Evolutionary conservation across 2,329 filamentous ascomycete genomes (phyloP), one percentile per base, ranked within the genome.

Genomic region (Pochonia chlamydosporia): DNA sequence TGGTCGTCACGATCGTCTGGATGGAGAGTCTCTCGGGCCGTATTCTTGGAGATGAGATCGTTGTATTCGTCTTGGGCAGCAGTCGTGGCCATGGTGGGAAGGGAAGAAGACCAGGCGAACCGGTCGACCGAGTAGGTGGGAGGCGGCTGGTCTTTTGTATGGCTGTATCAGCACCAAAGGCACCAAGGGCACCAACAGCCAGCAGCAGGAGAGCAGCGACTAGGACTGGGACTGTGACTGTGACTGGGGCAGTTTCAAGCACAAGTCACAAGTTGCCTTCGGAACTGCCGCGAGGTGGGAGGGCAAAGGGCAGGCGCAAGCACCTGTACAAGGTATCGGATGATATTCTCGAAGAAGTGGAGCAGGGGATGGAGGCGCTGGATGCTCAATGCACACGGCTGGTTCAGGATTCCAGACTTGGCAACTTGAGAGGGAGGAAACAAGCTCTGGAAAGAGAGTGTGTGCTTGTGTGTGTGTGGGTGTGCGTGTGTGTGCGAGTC

Each of bases 51-150:
- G 52, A 87, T 66, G 49, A 86, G 74, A 54, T 70, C 66, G 63
- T 84, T 77, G 64, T 84, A 85, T 66, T 87, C 81, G 70, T 84
- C 79, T 65, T 84, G 79, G 44, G 81, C 81, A 49, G 78, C 71
- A 46, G 80, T 81, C 43, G 75, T 81, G 45, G 75, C 69, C 78
- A 81, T 81, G 63, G 46, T 73, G 71, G 56, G 48, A 49, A 28
- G 35, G 42, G 48, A 43, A 47, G 45, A 35, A 16, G n/a, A 23
- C 25, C 31, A 37, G 24, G 24, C 20, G 24, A 36, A 24, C 33
- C 23, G 24, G 23, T 5, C 33, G 11, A 23, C n/a, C 21, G 31
- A 21, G 21, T n/a, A 21, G 23, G 43, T 25, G 8, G 41, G 26
- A 33, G 24, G 35, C 25, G 30, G 25, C 8, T 10, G 11, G 30